A percentile compares a stretch with the other conserved stretches of the same genome.
phyloP scores from a whole-genome alignment of 176 grass and related monocot genomes.

The Poa annua region DNA sequence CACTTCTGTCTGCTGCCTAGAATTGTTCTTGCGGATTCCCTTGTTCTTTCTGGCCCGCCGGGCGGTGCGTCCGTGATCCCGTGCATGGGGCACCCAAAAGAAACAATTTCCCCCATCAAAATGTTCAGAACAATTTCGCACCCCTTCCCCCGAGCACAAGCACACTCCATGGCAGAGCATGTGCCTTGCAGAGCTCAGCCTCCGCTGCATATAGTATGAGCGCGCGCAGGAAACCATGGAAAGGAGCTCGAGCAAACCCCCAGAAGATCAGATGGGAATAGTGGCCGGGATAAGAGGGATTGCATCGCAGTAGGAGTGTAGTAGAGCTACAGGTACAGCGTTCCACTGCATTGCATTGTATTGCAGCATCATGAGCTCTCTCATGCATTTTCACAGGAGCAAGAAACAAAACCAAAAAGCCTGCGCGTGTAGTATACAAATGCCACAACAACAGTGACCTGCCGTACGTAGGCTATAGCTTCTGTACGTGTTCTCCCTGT shows the following conservation, averaged over 20 bases:
- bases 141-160: not conserved
- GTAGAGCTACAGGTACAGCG: constrained; percentile 36
- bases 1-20: not conserved
- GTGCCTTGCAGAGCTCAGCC: not conserved
- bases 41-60: not conserved
- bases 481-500: constrained; percentile 6
- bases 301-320: constrained; percentile 15
- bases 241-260: constrained; percentile 20
- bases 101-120: not conserved
- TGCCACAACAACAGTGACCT: constrained; percentile 41
- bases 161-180: constrained; percentile 10
- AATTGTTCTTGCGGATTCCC: not conserved
- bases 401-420: constrained; percentile 18
- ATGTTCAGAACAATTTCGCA: not conserved
- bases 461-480: not conserved
- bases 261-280: constrained; percentile 13
- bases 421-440: constrained; percentile 24
- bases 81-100: not conserved
- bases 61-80: not conserved
- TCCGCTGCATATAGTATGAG: not conserved
- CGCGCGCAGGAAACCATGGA: constrained; percentile 22
- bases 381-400: constrained; percentile 8
- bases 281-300: not conserved
- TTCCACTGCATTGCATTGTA: not conserved
- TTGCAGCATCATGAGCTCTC: not conserved